phyloP scores from a whole-genome alignment of 345 rosid genomes.

The Anacardium occidentale region DNA sequence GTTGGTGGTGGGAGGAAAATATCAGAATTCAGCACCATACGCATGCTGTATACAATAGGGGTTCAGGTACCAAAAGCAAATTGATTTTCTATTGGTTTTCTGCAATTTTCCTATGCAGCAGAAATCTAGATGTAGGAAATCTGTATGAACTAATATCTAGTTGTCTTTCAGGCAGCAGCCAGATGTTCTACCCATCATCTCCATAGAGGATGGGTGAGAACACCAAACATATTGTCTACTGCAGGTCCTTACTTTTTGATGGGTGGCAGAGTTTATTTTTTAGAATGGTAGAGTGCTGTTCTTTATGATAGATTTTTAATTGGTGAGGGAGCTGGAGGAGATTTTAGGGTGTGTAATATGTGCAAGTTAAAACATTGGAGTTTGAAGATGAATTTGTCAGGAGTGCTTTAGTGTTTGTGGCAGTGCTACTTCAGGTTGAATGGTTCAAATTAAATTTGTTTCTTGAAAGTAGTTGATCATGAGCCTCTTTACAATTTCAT shows the following conservation, averaged over 20 bases:
- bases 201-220: background rate
- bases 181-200: background rate
- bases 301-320: background rate
- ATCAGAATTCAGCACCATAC: constrained; percentile 77
- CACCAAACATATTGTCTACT: background rate
- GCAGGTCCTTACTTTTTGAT: background rate
- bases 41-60: constrained; percentile 78
- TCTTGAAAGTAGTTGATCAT: background rate
- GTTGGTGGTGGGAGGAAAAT: constrained; percentile 92
- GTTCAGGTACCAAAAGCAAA: constrained; percentile 52
- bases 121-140: background rate
- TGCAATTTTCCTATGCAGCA: background rate
- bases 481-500: background rate
- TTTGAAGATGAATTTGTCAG: background rate
- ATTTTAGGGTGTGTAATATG: background rate
- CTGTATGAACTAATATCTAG: background rate
- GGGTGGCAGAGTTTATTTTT: background rate
- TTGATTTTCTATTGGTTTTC: background rate
- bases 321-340: background rate
- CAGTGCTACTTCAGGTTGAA: background rate
- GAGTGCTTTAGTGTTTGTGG: background rate
- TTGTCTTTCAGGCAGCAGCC: background rate
- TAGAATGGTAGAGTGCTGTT: background rate
- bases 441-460: background rate
- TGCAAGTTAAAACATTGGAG: constrained; percentile 1